A percentile compares a stretch with the other conserved stretches of the same genome.
Conservation (phyloP, 768 basidiomycete genomes). For the Coprinellus micaceus region DNA sequence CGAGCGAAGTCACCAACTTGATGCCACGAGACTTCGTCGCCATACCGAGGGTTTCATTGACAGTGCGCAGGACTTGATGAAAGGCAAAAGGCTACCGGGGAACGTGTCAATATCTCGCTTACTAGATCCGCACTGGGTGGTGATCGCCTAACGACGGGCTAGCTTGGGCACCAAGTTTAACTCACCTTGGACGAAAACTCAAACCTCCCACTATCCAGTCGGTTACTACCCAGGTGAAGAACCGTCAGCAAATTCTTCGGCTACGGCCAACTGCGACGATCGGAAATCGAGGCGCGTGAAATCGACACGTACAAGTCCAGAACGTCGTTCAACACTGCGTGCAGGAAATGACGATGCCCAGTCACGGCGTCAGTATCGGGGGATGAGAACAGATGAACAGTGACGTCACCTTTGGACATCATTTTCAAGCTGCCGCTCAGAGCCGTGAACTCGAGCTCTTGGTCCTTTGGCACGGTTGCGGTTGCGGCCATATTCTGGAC, state of each 20-base stretch:
- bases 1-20: conserved; percentile 65
- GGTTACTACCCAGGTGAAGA: conserved; percentile 48
- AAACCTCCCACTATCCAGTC: conserved; percentile 85
- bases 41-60: conserved; percentile 65
- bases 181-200: conserved; percentile 57
- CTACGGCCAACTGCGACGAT: not conserved
- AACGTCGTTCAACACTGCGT: conserved; percentile 69
- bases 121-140: no score
- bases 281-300: no score
- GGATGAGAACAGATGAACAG: not conserved
- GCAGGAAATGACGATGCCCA: conserved; percentile 4
- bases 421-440: conserved; percentile 77
- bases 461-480: conserved; percentile 64
- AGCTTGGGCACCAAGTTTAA: no score
- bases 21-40: conserved; percentile 66
- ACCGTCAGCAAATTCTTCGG: not conserved
- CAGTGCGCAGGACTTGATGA: conserved; percentile 72
- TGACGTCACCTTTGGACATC: conserved; percentile 74
- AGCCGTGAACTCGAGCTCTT: conserved; percentile 86
- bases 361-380: not conserved
- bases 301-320: conserved; percentile 74
- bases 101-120: not conserved
- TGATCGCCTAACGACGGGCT: no score
- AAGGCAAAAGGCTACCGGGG: conserved; percentile 64
- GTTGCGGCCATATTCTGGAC: conserved; percentile 91